Evolutionary conservation across 805 yeast genomes (phyloP).

Genomic region (Sugiyamaella americana): DNA sequence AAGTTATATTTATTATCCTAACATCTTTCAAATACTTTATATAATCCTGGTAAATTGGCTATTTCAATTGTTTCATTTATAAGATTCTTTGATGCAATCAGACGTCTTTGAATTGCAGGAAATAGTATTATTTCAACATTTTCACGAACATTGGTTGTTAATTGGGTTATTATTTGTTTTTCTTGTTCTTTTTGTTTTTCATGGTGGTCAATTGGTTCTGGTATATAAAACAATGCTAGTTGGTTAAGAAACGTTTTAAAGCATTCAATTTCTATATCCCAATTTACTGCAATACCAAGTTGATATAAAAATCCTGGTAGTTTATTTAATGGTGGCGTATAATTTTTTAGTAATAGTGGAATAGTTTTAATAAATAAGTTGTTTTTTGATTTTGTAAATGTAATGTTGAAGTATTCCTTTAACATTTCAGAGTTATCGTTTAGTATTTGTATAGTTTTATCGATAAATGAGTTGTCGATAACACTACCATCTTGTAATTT

Average conservation of each 20-base stretch:
- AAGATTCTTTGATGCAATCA: slow-evolving; percentile 57
- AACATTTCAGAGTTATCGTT: slow-evolving; percentile 68
- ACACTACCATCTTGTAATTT: slow-evolving; percentile 20
- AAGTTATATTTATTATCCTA: slow-evolving; percentile 8
- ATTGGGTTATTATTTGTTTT: too few species aligned
- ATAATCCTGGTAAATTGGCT: slow-evolving; percentile 87
- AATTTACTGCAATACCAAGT: slow-evolving; percentile 54
- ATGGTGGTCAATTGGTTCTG: slow-evolving; percentile 42
- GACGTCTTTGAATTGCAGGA: slow-evolving; percentile 55
- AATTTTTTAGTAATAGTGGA: slow-evolving; percentile 64
- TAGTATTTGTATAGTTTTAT: slow-evolving; percentile 27
- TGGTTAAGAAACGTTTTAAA: slow-evolving; percentile 58
- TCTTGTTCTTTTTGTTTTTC: slow-evolving; percentile 12
- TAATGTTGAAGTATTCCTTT: slow-evolving; percentile 66
- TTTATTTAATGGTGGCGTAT: slow-evolving; percentile 57
- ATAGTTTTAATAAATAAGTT: slow-evolving; percentile 38
- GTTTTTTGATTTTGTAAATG: slow-evolving; percentile 29
- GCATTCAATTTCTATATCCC: slow-evolving; percentile 64
- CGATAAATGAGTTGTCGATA: slow-evolving; percentile 2
- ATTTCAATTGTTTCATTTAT: slow-evolving; percentile 63
- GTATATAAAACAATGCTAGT: slow-evolving; percentile 67
- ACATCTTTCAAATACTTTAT: slow-evolving; percentile 89
- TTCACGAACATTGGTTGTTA: slow-evolving; percentile 32
- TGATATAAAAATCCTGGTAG: slow-evolving; percentile 62
- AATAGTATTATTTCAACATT: slow-evolving; percentile 54